Conservation (phyloP, 208 protist genomes). For the Leishmania lainsoni region DNA sequence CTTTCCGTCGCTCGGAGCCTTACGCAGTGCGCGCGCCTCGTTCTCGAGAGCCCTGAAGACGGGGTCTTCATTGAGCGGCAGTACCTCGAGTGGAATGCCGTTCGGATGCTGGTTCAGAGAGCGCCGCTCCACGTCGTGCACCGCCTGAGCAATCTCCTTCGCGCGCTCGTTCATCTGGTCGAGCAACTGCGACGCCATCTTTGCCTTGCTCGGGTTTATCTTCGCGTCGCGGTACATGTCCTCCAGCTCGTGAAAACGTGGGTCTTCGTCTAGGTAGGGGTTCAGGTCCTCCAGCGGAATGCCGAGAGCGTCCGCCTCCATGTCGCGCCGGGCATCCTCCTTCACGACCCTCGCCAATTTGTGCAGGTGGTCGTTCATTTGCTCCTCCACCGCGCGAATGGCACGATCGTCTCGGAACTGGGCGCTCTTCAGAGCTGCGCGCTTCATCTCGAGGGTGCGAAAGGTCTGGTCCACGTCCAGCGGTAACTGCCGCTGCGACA, state of each 20-base stretch:
- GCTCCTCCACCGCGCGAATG: slow-evolving; percentile 66
- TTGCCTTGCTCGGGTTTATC: slow-evolving; percentile 47
- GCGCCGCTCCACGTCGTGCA: slow-evolving; percentile 57
- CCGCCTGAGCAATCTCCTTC: slow-evolving; percentile 52
- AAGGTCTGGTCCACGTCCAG: slow-evolving; percentile 73
- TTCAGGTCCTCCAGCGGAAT: slow-evolving; percentile 59
- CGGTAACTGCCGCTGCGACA: slow-evolving; percentile 62
- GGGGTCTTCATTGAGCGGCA: slow-evolving; percentile 72
- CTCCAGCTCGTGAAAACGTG: slow-evolving; percentile 71
- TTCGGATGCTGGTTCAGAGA: slow-evolving; percentile 53
- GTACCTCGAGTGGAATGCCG: slow-evolving; percentile 60
- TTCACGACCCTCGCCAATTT: slow-evolving; percentile 55
- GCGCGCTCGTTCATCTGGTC: slow-evolving; percentile 79
- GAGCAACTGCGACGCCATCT: slow-evolving; percentile 58
- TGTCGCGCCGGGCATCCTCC: slow-evolving; percentile 54
- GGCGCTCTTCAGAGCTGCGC: slow-evolving; percentile 61
- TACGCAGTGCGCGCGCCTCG: slow-evolving; percentile 58
- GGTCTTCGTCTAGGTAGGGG: slow-evolving; percentile 55
- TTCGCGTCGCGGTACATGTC: slow-evolving; percentile 69
- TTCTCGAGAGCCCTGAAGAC: slow-evolving; percentile 66
- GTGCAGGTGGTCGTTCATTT: slow-evolving; percentile 69
- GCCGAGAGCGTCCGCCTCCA: slow-evolving; percentile 59
- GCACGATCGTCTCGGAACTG: slow-evolving; percentile 32
- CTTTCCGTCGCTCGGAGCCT: slow-evolving; percentile 26
- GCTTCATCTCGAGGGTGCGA: slow-evolving; percentile 62